phyloP scores from a whole-genome alignment of 768 basidiomycete genomes.

The Boletus rex-veris region DNA sequence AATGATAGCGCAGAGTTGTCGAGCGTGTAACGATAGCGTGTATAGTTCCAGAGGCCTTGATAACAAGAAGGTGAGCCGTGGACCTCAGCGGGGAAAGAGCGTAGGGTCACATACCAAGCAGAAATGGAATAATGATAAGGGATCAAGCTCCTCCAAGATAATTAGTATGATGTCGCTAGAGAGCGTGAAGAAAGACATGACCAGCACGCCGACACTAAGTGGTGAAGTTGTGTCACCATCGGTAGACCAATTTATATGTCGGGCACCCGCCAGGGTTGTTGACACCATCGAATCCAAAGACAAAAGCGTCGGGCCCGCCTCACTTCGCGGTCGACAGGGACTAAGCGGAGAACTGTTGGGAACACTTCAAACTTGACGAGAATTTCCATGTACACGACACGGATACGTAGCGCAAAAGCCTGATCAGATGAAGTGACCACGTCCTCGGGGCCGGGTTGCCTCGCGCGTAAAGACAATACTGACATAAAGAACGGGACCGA shows the following conservation, averaged over 20 bases:
- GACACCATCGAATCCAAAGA: slow-evolving; percentile 28
- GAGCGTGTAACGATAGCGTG: slow-evolving; percentile 19
- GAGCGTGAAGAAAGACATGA: slow-evolving; percentile 35
- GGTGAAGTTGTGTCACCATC: slow-evolving; percentile 10
- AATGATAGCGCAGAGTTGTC: slow-evolving; percentile 30
- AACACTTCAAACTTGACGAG: slow-evolving; percentile 26
- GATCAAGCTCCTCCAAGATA: slow-evolving; percentile 34
- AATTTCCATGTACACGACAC: slow-evolving; percentile 25
- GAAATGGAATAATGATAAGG: slow-evolving; percentile 31
- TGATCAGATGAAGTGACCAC: slow-evolving; percentile 16
- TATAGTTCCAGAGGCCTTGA: slow-evolving; percentile 27
- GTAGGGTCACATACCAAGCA: slow-evolving; percentile 21
- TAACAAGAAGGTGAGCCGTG: neutral
- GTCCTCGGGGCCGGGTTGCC: slow-evolving; percentile 22
- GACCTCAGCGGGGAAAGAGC: neutral
- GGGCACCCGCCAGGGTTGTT: slow-evolving; percentile 19
- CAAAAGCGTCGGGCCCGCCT: slow-evolving; percentile 34
- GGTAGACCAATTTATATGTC: slow-evolving; percentile 30
- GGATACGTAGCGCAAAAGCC: slow-evolving; percentile 25
- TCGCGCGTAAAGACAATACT: slow-evolving; percentile 23
- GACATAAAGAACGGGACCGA: slow-evolving; percentile 30
- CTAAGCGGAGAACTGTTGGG: slow-evolving; percentile 28
- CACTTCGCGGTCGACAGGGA: slow-evolving; percentile 29
- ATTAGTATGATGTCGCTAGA: slow-evolving; percentile 28
- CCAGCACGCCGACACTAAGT: slow-evolving; percentile 32